These are phyloP conservation scores for Aspergillus tanneri DNA, from an alignment of 2,329 filamentous ascomycete species.

Conservation along the genomic window DNA sequence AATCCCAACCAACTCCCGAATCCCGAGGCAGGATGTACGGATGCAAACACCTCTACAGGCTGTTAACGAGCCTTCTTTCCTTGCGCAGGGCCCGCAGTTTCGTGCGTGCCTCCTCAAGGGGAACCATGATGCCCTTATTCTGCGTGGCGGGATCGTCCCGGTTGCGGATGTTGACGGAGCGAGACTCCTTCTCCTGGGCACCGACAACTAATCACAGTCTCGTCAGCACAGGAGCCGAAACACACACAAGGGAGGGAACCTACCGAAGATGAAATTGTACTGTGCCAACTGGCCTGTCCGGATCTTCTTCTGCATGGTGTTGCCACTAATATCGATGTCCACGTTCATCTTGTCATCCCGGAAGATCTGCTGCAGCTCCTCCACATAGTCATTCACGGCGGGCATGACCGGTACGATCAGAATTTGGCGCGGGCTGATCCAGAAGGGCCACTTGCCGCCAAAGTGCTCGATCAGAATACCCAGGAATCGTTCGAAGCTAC, in stretches of 20 bases:
- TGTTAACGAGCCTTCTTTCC: constrained; percentile 45
- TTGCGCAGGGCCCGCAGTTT: constrained; percentile 52
- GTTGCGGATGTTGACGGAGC: constrained; percentile 64
- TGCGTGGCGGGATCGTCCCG: constrained; percentile 63
- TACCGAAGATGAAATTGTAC: constrained; percentile 55
- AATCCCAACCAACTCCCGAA: not conserved
- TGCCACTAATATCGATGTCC: constrained; percentile 50
- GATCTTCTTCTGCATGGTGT: constrained; percentile 55
- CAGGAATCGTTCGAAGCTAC: constrained; percentile 53
- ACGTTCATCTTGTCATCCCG: constrained; percentile 48
- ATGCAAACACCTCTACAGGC: constrained; percentile 30
- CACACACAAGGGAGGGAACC: constrained; percentile 17
- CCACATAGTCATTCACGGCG: constrained; percentile 48
- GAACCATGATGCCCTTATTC: constrained; percentile 61
- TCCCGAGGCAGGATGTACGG: not conserved
- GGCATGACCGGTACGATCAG: constrained; percentile 54
- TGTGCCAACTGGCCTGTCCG: constrained; percentile 49
- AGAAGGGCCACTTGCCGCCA: constrained; percentile 54
- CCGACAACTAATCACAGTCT: constrained; percentile 54
- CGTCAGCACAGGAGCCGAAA: constrained; percentile 15
- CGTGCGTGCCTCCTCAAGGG: constrained; percentile 58
- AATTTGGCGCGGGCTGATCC: constrained; percentile 53
- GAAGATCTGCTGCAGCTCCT: constrained; percentile 48
- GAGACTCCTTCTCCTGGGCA: constrained; percentile 59
- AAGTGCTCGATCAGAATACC: constrained; percentile 54